These are phyloP conservation scores for Phytophthora pinifolia DNA, from an alignment of 352 stramenopile genomes.

Conservation along the genomic window DNA sequence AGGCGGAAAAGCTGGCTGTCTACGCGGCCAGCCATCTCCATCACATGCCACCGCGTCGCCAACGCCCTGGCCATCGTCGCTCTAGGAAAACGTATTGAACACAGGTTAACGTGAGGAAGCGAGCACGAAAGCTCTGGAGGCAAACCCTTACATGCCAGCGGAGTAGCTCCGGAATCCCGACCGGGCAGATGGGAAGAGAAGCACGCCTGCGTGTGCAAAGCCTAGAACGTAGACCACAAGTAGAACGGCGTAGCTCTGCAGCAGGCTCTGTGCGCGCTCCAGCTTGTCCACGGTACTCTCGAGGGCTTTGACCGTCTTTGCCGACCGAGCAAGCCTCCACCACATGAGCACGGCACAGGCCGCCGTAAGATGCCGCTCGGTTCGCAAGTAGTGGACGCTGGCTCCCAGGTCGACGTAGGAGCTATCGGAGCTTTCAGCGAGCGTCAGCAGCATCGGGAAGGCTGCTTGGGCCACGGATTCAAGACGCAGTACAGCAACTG, in stretches of 20 bases:
- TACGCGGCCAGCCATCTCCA: slow-evolving; percentile 16
- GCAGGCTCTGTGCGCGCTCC: slow-evolving; percentile 38
- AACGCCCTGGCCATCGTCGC: slow-evolving; percentile 33
- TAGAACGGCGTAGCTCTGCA: slow-evolving; percentile 40
- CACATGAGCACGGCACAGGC: slow-evolving; percentile 55
- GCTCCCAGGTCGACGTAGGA: slow-evolving; percentile 41
- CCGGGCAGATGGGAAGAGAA: slow-evolving; percentile 42
- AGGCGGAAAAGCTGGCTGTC: slow-evolving; percentile 35
- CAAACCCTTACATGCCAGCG: slow-evolving; percentile 47
- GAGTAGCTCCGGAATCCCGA: slow-evolving; percentile 40
- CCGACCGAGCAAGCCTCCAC: slow-evolving; percentile 54
- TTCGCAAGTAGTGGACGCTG: slow-evolving; percentile 29
- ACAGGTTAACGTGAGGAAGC: not conserved
- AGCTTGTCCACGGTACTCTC: slow-evolving; percentile 46
- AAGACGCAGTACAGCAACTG: slow-evolving; percentile 37
- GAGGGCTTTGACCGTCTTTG: slow-evolving; percentile 44
- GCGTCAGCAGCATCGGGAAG: slow-evolving; percentile 36
- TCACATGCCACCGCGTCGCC: slow-evolving; percentile 17
- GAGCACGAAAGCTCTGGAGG: too few relatives aligned
- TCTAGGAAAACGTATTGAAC: slow-evolving; percentile 11
- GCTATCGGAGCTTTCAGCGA: slow-evolving; percentile 30
- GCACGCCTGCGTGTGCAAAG: slow-evolving; percentile 44
- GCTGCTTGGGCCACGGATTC: slow-evolving; percentile 33
- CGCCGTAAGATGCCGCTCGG: slow-evolving; percentile 40
- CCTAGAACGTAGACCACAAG: slow-evolving; percentile 46